phyloP scores from a whole-genome alignment of 768 basidiomycete species.

The Fibroporia radiculosa region DNA sequence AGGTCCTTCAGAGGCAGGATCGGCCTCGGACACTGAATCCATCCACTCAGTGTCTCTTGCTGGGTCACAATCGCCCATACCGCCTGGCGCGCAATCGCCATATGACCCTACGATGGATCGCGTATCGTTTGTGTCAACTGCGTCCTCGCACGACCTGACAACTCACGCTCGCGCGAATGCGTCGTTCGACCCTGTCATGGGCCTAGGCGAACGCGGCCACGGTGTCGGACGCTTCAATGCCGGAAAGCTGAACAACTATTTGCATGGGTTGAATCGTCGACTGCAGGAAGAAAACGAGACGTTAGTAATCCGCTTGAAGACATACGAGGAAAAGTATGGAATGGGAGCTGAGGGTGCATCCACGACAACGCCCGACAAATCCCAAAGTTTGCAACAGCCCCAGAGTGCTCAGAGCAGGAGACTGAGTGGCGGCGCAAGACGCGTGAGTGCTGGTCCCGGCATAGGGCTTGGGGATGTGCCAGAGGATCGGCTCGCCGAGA shows the following conservation, averaged over 20 bases:
- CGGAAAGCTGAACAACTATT: constrained; percentile 75
- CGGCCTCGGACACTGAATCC: constrained; percentile 14
- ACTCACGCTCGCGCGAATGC: constrained; percentile 74
- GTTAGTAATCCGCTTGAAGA: constrained; percentile 46
- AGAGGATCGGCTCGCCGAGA: constrained; percentile 59
- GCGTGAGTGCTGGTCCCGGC: constrained; percentile 45
- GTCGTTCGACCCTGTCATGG: constrained; percentile 80
- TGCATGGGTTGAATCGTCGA: constrained; percentile 77
- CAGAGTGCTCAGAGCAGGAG: constrained; percentile 27
- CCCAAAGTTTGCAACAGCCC: constrained; percentile 21
- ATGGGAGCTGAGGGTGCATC: constrained; percentile 5
- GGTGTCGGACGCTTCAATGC: constrained; percentile 79
- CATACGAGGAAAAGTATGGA: constrained; percentile 40
- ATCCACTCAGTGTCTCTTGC: neutral
- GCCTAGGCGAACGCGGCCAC: constrained; percentile 56
- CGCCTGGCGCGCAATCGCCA: constrained; percentile 22
- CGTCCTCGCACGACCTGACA: constrained; percentile 85
- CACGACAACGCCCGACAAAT: constrained; percentile 4
- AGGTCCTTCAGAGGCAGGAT: constrained; percentile 17
- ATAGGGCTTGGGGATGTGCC: constrained; percentile 49
- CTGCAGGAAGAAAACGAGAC: constrained; percentile 81
- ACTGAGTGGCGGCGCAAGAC: constrained; percentile 28
- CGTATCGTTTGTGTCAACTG: constrained; percentile 71
- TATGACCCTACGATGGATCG: constrained; percentile 47
- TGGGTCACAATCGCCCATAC: neutral